Conservation (phyloP, 73 alveolate species). For the Paramecium tetraurelia region DNA sequence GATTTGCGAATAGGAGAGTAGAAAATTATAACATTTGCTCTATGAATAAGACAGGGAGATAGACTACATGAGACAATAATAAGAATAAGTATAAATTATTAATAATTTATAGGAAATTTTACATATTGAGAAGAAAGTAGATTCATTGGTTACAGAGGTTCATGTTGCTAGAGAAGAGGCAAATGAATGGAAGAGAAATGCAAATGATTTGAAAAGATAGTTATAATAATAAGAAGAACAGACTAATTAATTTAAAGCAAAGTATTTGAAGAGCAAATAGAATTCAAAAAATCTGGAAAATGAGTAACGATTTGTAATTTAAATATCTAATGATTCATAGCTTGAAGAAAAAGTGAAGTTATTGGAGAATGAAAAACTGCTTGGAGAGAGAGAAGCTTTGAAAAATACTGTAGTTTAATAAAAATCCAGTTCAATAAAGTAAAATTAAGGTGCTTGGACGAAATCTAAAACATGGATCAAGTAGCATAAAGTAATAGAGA, state of each 20-base stretch:
- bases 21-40: neutral
- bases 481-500: slow-evolving; percentile 44
- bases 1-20: neutral
- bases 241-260: neutral
- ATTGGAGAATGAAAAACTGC: slow-evolving; percentile 28
- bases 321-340: neutral
- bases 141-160: neutral
- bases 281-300: slow-evolving; percentile 4
- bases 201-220: neutral
- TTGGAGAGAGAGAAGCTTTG: slow-evolving; percentile 41
- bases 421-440: neutral
- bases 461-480: slow-evolving; percentile 44
- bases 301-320: slow-evolving; percentile 9
- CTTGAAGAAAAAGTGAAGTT: slow-evolving; percentile 29
- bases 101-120: neutral
- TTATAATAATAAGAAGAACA: neutral
- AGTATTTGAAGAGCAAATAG: slow-evolving; percentile 15
- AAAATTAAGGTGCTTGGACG: slow-evolving; percentile 40
- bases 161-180: slow-evolving; percentile 15
- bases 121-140: slow-evolving; percentile 46
- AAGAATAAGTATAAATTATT: neutral
- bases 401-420: neutral
- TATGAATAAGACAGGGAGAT: slow-evolving; percentile 31
- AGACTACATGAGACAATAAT: neutral
- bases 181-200: neutral